phyloP scores from a whole-genome alignment of 2,329 filamentous ascomycete species.

The Cladosporium sphaerospermum region DNA sequence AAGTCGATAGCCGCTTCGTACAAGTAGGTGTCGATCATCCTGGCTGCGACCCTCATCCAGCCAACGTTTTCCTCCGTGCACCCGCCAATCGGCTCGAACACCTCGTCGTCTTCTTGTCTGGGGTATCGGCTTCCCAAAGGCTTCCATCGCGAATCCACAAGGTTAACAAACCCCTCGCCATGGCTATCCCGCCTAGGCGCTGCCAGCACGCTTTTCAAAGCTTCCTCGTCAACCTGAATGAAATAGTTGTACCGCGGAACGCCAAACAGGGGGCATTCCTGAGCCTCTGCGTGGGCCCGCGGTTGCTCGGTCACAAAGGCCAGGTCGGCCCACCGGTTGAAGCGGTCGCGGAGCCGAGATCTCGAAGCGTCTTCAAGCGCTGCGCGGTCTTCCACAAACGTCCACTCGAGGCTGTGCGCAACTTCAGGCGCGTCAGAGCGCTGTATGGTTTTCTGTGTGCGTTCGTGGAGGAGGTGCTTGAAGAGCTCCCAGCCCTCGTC shows the following conservation, averaged over 20 bases:
- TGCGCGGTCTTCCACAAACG: not conserved
- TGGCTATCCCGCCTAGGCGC: not conserved
- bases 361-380: not conserved
- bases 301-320: not conserved
- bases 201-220: not conserved
- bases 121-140: not conserved
- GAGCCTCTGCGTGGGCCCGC: not conserved
- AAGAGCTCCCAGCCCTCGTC: conserved; percentile 14
- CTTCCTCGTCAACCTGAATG: conserved; percentile 1
- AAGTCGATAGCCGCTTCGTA: not conserved
- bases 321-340: conserved; percentile 1
- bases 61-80: conserved; percentile 2
- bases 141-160: not conserved
- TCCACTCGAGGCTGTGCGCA: not conserved
- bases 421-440: not conserved
- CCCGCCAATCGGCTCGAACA: not conserved
- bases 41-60: not conserved
- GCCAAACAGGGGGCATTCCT: not conserved
- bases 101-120: not conserved
- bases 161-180: not conserved
- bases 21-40: not conserved
- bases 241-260: not conserved
- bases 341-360: not conserved
- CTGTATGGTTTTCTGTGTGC: not conserved
- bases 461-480: conserved; percentile 1